Percentiles rank a stretch among this genome's conserved stretches.
Conservation (phyloP, 441 rosid species). For the Lepidium campestre region DNA sequence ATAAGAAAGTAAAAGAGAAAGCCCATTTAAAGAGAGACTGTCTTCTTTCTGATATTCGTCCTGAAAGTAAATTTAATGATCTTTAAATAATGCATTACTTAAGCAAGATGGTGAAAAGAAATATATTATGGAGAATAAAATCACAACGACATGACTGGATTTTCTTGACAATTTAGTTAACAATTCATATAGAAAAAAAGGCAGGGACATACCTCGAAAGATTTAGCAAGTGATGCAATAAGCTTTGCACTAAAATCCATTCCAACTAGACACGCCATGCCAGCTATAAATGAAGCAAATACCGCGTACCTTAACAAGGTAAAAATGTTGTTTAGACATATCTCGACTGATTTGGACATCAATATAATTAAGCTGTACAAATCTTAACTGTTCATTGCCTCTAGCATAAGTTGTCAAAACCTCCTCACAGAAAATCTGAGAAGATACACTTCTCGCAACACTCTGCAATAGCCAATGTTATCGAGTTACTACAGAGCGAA, state of each 20-base stretch:
- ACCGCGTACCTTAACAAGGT: conserved; percentile 60
- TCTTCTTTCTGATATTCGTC: conserved; percentile 74
- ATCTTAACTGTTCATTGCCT: conserved; percentile 81
- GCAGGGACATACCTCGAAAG: conserved; percentile 54
- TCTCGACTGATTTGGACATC: not conserved
- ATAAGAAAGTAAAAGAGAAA: conserved; percentile 71
- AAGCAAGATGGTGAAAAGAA: not conserved
- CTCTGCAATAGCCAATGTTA: conserved; percentile 41
- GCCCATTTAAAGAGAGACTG: conserved; percentile 68
- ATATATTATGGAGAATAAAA: not conserved
- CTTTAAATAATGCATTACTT: not conserved
- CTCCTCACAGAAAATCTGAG: conserved; percentile 68
- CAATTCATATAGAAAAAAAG: not conserved
- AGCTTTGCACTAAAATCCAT: conserved; percentile 85
- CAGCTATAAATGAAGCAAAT: conserved; percentile 88
- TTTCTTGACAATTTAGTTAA: not conserved
- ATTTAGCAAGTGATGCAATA: conserved; percentile 65
- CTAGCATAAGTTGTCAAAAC: conserved; percentile 69
- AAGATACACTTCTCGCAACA: conserved; percentile 49
- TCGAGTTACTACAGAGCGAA: not conserved
- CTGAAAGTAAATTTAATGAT: conserved; percentile 34
- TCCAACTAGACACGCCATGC: conserved; percentile 79
- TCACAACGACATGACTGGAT: not conserved
- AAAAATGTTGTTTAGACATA: conserved; percentile 12
- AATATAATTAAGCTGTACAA: not conserved